Base-by-base conservation (phyloP, 345 rosid genomes). In the Adansonia digitata region DNA sequence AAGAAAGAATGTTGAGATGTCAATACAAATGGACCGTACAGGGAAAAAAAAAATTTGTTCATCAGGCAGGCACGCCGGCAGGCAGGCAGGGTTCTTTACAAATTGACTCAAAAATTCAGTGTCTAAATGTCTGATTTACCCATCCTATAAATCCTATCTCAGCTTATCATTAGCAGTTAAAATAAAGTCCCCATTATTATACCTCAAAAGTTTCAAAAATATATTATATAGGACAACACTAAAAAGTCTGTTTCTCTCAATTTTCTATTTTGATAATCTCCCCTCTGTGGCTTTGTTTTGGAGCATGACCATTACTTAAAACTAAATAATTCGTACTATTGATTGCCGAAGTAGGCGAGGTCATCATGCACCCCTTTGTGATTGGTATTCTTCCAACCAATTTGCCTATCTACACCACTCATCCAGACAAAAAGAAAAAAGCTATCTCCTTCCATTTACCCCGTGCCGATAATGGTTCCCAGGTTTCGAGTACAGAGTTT, bases 381-480 rank as follows among this genome's bases (percentile, higher is more conserved):
- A 45, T 45, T 45, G 52, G 52, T 48, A n/a, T 2, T 48, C 53
- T 20, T 49, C 18, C 52, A 15, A 18, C 52, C n/a, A 48, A 18
- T 48, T 48, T 48, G n/a, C 52, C 69, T 35, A 69, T 53, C 49
- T 17, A 77, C 63, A 71, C 35, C 70, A 40, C 24, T 73, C 69
- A 10, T 72, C 71, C 52, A 61, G 49, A 22, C 18, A n/a, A n/a
- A n/a, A n/a, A n/a, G 51, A 18, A 69, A 64, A 48, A n/a, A 66
- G 56, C 56, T 84, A 83, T 67, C 91, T 81, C 76, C 94, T 75
- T 27, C 97, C 93, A 37, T 88, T 87, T 40, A 84, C 80, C 94
- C 92, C 81, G 51, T 84, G 79, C 85, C 92, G 85, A 78, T 84
- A 88, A 74, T 75, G 84, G 82, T 80, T 90, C 64, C 94, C 94